phyloP scores from a whole-genome alignment of 2,329 filamentous ascomycete species.

The Cryphonectria naterciae region DNA sequence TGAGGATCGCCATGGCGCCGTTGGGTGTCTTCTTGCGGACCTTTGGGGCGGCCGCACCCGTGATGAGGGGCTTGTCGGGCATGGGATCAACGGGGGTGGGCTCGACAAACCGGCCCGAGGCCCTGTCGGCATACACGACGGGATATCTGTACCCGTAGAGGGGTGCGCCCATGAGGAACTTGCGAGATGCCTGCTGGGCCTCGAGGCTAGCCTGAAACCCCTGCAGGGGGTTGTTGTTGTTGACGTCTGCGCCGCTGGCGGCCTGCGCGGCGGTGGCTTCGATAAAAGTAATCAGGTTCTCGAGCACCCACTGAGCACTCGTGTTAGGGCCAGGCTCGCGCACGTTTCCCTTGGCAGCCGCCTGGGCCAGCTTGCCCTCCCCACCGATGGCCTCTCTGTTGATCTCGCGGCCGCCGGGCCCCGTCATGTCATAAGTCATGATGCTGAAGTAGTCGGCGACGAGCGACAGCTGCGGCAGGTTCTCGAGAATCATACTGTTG shows the following conservation, averaged over 20 bases:
- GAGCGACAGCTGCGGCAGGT: conserved; percentile 28
- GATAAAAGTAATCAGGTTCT: conserved; percentile 26
- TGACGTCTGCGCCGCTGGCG: background rate
- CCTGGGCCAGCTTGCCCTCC: conserved; percentile 15
- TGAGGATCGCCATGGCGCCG: background rate
- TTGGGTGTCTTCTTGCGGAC: conserved; percentile 12
- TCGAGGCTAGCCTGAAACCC: conserved; percentile 19
- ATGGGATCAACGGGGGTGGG: conserved; percentile 9
- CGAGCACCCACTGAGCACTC: conserved; percentile 27
- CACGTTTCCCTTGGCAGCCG: conserved; percentile 19
- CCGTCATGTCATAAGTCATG: conserved; percentile 34
- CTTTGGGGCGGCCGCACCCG: conserved; percentile 8
- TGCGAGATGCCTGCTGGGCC: conserved; percentile 21
- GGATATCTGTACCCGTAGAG: conserved; percentile 34
- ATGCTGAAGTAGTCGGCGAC: conserved; percentile 33
- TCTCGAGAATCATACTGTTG: conserved; percentile 22
- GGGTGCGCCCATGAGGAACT: conserved; percentile 31
- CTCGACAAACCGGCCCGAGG: conserved; percentile 18
- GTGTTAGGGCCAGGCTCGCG: conserved; percentile 31
- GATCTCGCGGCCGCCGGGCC: conserved; percentile 27
- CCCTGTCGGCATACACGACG: conserved; percentile 23
- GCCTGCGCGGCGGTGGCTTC: conserved; percentile 20
- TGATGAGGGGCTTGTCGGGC: conserved; percentile 13
- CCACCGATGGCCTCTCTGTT: background rate
- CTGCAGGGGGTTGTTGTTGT: background rate